Conservation (phyloP, 116 monocot species). For the Trichopus zeylanicus region DNA sequence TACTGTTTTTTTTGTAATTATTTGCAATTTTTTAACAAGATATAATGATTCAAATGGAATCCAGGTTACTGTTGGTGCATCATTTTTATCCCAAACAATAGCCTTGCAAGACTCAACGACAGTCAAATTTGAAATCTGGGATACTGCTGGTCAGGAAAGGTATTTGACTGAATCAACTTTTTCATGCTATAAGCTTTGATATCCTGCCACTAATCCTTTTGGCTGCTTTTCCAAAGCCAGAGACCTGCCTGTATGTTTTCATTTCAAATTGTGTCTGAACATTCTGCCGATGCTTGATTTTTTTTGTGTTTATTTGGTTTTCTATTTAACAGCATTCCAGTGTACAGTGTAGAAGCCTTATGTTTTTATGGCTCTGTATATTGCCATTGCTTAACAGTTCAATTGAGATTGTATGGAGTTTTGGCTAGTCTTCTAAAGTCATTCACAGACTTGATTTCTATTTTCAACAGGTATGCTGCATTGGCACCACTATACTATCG, state of each 20-base stretch:
- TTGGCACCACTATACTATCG: conserved; percentile 97
- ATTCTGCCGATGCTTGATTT: too few relatives aligned
- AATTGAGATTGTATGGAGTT: neutral
- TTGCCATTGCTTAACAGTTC: too few relatives aligned
- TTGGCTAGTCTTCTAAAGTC: neutral
- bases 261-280: too few relatives aligned
- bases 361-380: too few relatives aligned
- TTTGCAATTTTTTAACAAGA: neutral
- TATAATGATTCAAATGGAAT: conserved; percentile 11
- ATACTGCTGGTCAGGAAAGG: conserved; percentile 98
- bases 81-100: conserved; percentile 91
- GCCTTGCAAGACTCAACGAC: conserved; percentile 84
- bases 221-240: too few relatives aligned
- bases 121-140: conserved; percentile 98
- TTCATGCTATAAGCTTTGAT: neutral
- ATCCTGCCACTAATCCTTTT: neutral
- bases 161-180: too few relatives aligned
- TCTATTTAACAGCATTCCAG: too few relatives aligned
- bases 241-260: too few relatives aligned
- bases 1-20: neutral
- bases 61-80: conserved; percentile 96
- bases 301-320: too few relatives aligned
- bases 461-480: conserved; percentile 72
- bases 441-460: neutral
- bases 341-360: too few relatives aligned